Base-by-base conservation (phyloP, 2,329 filamentous ascomycete genomes). In the Podosphaera aphanis region DNA sequence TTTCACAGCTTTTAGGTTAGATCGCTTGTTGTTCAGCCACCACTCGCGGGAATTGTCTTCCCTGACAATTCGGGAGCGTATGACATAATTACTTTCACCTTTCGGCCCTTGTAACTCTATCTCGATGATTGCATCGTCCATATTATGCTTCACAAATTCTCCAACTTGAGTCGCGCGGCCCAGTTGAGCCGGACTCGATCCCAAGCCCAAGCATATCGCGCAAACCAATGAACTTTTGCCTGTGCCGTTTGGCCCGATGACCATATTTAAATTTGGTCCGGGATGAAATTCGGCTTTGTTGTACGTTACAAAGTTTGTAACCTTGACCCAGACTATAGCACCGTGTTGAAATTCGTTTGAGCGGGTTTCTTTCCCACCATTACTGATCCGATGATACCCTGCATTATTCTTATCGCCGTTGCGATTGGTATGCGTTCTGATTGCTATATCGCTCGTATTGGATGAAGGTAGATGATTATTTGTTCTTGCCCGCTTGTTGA, bases 211-310 rank as follows among this genome's bases (percentile, higher is more conserved):
- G 57, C 90, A 95, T 53, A 98, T 93, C 39, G 90, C 90, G 62
- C 90, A 98, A 38, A 98, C 88, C 21, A 98, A 69, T 0, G 90
- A 94, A 63, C 88, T 95, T 64, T 98, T 98, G 46, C 90, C 90
- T 0, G 90, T 95, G 29, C 90, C 90, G 57, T 98, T 98, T n/a
- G 90, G 90, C 0, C 90, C 90, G 54, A 98, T 93, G 45, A 98
- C 79, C 88, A 98, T 95, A 60, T 98, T 98, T 57, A 98, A 63
- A 59, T 83, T 88, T 0, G 90, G 88, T 0, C 90, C 90, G 11
- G 85, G 84, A 48, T 79, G 74, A 61, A 95, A 94, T 52, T 93
- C 86, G 46, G 85, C 88, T 45, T 79, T 76, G 43, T 83, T 85
- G 63, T 98, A 98, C 0, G 90, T 98, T 46, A 98, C 84, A 55